Evolutionary conservation across 352 stramenopile genomes (phyloP).

Genomic region (Aphanomyces astaci): DNA sequence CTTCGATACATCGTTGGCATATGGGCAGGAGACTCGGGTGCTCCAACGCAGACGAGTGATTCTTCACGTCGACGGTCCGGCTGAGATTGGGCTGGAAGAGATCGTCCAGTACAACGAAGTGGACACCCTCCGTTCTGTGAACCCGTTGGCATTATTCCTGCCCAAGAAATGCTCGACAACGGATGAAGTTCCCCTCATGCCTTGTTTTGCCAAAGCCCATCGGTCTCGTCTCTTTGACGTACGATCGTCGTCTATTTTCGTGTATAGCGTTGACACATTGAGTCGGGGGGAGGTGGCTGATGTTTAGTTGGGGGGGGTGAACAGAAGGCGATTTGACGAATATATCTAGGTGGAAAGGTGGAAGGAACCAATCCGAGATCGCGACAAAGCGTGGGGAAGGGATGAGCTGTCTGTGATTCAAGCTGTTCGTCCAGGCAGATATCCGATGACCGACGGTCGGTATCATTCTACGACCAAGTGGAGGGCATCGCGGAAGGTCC

Average conservation of each 20-base stretch:
- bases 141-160: slow-evolving; percentile 37
- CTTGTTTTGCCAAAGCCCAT: slow-evolving; percentile 48
- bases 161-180: slow-evolving; percentile 40
- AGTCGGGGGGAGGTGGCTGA: too few relatives aligned
- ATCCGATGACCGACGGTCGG: slow-evolving; percentile 38
- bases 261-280: too few relatives aligned
- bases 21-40: slow-evolving; percentile 33
- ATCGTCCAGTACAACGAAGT: slow-evolving; percentile 40
- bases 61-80: slow-evolving; percentile 25
- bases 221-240: slow-evolving; percentile 25
- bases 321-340: too few relatives aligned
- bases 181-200: slow-evolving; percentile 68
- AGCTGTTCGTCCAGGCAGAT: not conserved
- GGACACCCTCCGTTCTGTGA: slow-evolving; percentile 15
- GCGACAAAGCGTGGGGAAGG: slow-evolving; percentile 44
- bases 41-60: slow-evolving; percentile 41
- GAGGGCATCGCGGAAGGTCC: slow-evolving; percentile 13
- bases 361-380: slow-evolving; percentile 48
- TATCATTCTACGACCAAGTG: slow-evolving; percentile 44
- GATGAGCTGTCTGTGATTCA: slow-evolving; percentile 49
- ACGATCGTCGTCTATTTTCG: too few relatives aligned
- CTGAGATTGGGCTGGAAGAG: slow-evolving; percentile 37
- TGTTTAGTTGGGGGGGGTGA: too few relatives aligned
- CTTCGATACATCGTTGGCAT: slow-evolving; percentile 23
- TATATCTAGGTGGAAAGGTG: slow-evolving; percentile 36